Evolutionary conservation across 2,329 filamentous ascomycete species (phyloP).

Genomic region (Metarhizium guizhouense): DNA sequence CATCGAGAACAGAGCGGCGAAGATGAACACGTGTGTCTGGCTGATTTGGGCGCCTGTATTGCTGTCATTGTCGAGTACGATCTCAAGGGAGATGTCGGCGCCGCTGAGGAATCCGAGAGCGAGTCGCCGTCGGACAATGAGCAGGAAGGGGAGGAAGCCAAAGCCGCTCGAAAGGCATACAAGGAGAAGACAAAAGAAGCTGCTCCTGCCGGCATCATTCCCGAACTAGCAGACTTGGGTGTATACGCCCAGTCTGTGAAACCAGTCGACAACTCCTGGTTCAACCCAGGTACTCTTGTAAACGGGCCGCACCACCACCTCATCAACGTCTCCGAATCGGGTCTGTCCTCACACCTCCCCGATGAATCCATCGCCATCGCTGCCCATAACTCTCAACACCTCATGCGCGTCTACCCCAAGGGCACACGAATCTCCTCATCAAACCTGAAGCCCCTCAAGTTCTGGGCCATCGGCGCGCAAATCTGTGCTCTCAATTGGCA

Average conservation of each 20-base stretch:
- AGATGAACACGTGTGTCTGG: slow-evolving; percentile 46
- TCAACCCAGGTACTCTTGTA: slow-evolving; percentile 35
- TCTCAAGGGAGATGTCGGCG: slow-evolving; percentile 34
- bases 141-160: slow-evolving; percentile 34
- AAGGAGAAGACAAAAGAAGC: slow-evolving; percentile 44
- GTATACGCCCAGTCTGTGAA: slow-evolving; percentile 65
- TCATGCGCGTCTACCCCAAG: slow-evolving; percentile 65
- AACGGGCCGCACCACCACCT: slow-evolving; percentile 57
- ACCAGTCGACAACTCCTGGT: slow-evolving; percentile 58
- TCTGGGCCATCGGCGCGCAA: slow-evolving; percentile 60
- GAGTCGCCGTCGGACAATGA: slow-evolving; percentile 25
- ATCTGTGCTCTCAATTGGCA: slow-evolving; percentile 66
- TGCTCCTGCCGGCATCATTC: slow-evolving; percentile 44
- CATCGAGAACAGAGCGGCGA: slow-evolving; percentile 42
- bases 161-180: slow-evolving; percentile 41
- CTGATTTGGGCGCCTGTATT: slow-evolving; percentile 53
- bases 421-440: slow-evolving; percentile 58
- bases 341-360: slow-evolving; percentile 43
- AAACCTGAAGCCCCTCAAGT: slow-evolving; percentile 54
- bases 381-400: slow-evolving; percentile 51
- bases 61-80: slow-evolving; percentile 62
- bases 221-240: slow-evolving; percentile 55
- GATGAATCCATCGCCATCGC: slow-evolving; percentile 37
- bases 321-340: slow-evolving; percentile 61
- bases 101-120: slow-evolving; percentile 15